Evolutionary conservation across 2,329 filamentous ascomycete genomes (phyloP).

Genomic region (Chrysoporthe austroafricana): DNA sequence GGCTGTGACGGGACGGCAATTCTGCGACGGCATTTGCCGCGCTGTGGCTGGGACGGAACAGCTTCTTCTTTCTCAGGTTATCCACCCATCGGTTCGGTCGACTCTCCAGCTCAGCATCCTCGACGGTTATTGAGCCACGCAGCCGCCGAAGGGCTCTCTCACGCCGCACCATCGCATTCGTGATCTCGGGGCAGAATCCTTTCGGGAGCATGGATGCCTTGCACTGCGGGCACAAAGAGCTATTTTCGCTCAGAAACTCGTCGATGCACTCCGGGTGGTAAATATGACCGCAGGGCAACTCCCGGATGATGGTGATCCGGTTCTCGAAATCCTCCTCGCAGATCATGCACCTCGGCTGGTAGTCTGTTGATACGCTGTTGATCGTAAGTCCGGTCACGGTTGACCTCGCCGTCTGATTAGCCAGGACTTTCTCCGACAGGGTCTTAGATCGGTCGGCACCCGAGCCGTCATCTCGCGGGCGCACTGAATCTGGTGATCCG

Average conservation of each 20-base stretch:
- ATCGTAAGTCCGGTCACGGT: constrained; percentile 32
- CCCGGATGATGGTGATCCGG: constrained; percentile 73
- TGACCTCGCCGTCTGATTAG: constrained; percentile 31
- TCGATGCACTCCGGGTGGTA: constrained; percentile 94
- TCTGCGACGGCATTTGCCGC: constrained; percentile 25
- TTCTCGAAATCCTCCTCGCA: constrained; percentile 82
- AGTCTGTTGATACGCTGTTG: constrained; percentile 55
- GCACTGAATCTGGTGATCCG: constrained; percentile 27
- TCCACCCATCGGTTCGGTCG: constrained; percentile 30
- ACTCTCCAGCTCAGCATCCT: constrained; percentile 40
- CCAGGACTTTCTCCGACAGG: constrained; percentile 31
- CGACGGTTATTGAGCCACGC: constrained; percentile 55
- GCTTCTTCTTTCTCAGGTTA: constrained; percentile 30
- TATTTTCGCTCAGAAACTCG: constrained; percentile 75
- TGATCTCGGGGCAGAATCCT: constrained; percentile 70
- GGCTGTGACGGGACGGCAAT: constrained; percentile 24
- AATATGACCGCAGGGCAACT: constrained; percentile 88
- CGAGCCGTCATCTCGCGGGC: constrained; percentile 21
- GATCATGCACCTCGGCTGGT: constrained; percentile 86
- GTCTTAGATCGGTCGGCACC: constrained; percentile 17
- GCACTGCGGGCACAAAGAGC: constrained; percentile 88
- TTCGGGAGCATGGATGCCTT: constrained; percentile 79
- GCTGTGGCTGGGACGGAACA: constrained; percentile 32
- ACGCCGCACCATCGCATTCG: constrained; percentile 83
- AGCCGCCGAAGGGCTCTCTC: constrained; percentile 71